Conservation (phyloP, 768 basidiomycete species). For the Suillus subluteus region DNA sequence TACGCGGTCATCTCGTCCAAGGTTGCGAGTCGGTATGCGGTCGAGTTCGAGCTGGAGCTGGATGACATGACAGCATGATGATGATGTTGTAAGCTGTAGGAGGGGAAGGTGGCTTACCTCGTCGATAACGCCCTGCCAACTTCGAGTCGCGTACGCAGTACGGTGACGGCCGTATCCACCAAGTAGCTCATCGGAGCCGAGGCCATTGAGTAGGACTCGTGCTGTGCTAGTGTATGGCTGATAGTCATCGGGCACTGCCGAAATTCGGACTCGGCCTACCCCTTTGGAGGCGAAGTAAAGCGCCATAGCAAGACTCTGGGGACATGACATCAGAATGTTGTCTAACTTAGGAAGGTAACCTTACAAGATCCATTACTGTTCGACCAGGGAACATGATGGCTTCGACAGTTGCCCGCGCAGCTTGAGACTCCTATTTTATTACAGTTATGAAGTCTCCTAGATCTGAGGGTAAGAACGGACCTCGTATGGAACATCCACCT, state of each 20-base stretch:
- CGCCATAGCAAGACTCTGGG: constrained; percentile 87
- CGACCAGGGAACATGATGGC: constrained; percentile 76
- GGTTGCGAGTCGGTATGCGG: constrained; percentile 85
- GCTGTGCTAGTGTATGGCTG: constrained; percentile 71
- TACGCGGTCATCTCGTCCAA: constrained; percentile 94
- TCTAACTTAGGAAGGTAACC: constrained; percentile 21
- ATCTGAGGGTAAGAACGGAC: constrained; percentile 41
- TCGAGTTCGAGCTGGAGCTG: constrained; percentile 90
- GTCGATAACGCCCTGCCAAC: constrained; percentile 78
- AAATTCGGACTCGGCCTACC: constrained; percentile 55
- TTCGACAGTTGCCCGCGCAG: constrained; percentile 57
- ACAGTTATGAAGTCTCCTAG: constrained; percentile 12
- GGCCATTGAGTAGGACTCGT: constrained; percentile 83
- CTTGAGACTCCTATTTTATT: constrained; percentile 63
- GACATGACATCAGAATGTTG: constrained; percentile 12
- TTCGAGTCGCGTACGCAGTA: constrained; percentile 63
- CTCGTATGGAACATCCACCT: constrained; percentile 82
- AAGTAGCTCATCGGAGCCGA: constrained; percentile 94
- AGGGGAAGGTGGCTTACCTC: constrained; percentile 56
- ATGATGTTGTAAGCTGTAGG: not conserved
- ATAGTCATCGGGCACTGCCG: constrained; percentile 34
- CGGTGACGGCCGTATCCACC: constrained; percentile 94
- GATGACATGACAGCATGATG: constrained; percentile 10
- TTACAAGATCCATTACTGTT: constrained; percentile 91
- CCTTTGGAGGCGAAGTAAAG: constrained; percentile 93